Base-by-base conservation (phyloP, 768 basidiomycete species). In the Suillus occidentalis region DNA sequence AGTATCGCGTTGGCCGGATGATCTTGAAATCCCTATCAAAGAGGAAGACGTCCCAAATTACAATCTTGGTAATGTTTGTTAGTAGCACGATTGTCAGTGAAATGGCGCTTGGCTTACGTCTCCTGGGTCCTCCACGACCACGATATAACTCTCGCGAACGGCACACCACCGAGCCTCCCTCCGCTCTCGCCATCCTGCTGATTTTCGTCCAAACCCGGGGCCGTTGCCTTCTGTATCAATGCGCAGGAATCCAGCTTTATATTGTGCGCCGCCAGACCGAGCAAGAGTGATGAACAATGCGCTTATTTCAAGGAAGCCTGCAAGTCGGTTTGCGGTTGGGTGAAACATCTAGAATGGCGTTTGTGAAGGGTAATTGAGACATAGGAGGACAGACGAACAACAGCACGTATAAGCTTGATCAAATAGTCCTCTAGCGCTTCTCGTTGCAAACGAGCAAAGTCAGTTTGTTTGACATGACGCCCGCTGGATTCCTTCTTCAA, bases 31-130 rank as follows among this genome's bases (percentile, higher is more conserved):
- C 90, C 0, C 85, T 78, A 73, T 99, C 97, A 60, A 99, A 80
- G 47, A 98, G 82, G 77, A 99, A 97, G 14, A 98, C 95, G 65
- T 99, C 97, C 87, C 91, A 94, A 45, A 97, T 79, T n/a, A 79
- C 80, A n/a, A 90, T 80, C 92, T 96, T 71, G 28, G 40, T 65
- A 31, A 45, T 56, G 28, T 40, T 45, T 31, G 52, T 67, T 39
- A 64, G 61, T 50, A 50, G 53, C 18, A 34, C 37, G 31, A 43
- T 3, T 60, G 5, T 22, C 13, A 60, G 61, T 60, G 60, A 52
- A 20, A 5, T 14, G 18, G 50, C 45, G 62, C n/a, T 47, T 22
- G 14, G 72, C 82, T 60, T 70, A 94, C 93, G 79, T 93, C 89
- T 65, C 93, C 95, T 14, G 92, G 90, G 70, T 97, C 94, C 66